phyloP scores from a whole-genome alignment of 2,329 filamentous ascomycete species.

The Diaporthe sp. region DNA sequence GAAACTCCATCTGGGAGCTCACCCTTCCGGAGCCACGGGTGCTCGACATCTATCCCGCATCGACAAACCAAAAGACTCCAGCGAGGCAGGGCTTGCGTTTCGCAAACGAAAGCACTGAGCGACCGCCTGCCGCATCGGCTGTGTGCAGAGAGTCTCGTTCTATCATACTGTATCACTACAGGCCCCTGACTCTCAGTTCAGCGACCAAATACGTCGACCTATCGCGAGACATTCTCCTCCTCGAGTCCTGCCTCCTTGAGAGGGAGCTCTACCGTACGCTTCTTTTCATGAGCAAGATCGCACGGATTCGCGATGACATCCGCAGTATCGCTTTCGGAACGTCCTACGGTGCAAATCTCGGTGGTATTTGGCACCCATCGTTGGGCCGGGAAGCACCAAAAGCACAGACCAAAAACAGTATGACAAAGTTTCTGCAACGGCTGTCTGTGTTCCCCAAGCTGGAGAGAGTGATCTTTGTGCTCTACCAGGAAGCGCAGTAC shows the following conservation, averaged over 20 bases:
- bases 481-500: constrained; percentile 64
- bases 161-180: constrained; percentile 59
- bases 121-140: constrained; percentile 58
- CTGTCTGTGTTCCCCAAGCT: constrained; percentile 58
- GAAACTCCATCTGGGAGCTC: constrained; percentile 61
- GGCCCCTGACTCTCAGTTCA: constrained; percentile 58
- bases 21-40: constrained; percentile 60
- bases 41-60: constrained; percentile 62
- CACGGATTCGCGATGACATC: constrained; percentile 57
- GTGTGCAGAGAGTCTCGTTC: constrained; percentile 61
- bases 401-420: constrained; percentile 57
- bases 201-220: constrained; percentile 64
- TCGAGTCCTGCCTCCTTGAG: constrained; percentile 63
- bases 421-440: constrained; percentile 57
- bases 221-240: constrained; percentile 60
- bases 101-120: constrained; percentile 61
- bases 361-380: constrained; percentile 60
- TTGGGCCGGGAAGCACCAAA: constrained; percentile 55
- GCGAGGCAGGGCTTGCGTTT: constrained; percentile 61
- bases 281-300: constrained; percentile 61
- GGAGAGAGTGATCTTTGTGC: constrained; percentile 59
- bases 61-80: constrained; percentile 55
- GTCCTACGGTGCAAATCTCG: constrained; percentile 59
- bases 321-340: constrained; percentile 61
- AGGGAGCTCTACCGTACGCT: constrained; percentile 62